Evolutionary conservation across 768 basidiomycete genomes (phyloP), one percentile per base, ranked within the genome.

Genomic region (Russula virescens): DNA sequence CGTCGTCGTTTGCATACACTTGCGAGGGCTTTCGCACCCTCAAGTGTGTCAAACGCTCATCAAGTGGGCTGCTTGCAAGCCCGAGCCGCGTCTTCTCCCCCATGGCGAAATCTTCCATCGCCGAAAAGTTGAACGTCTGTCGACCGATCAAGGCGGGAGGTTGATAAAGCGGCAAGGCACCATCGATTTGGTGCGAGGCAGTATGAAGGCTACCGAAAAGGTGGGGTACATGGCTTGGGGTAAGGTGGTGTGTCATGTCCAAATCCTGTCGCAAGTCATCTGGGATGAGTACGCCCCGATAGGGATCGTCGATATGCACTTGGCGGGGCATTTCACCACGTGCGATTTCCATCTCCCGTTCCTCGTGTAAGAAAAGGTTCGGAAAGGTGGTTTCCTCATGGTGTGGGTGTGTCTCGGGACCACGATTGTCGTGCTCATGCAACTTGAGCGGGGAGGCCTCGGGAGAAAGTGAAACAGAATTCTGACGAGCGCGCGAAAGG

Each of bases 61-160:
- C 66, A 19, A 34, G 56, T 4, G 83, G 77, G 16, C 83, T 78
- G 3, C 73, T 72, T 5, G 48, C 7, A 11, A 92, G 73, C 3
- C 89, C 90, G 0, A 91, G 75, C 47, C 74, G 76, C 31, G 79
- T 74, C 68, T 88, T 88, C 73, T 95, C 93, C 19, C 78, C 80
- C 0, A 75, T 72, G 0, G 89, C 89, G 71, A 87, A 96, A 7
- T 81, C 79, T 70, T 97, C 94, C 80, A 97, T 86, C 0, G 73
- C 76, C 0, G 73, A 66, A 71, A 93, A 96, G 71, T 94, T 84
- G 70, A 91, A 94, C 26, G 78, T 74, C 26, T 82, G 80, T 10
- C 78, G 80, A 5, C 71, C 70, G n/a, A 58, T 45, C 19, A 69
- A 61, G 25, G 64, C 75, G 62, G 83, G 82, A 3, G 83, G 79